phyloP scores from a whole-genome alignment of 768 basidiomycete species.

The Pisolithus marmoratus region DNA sequence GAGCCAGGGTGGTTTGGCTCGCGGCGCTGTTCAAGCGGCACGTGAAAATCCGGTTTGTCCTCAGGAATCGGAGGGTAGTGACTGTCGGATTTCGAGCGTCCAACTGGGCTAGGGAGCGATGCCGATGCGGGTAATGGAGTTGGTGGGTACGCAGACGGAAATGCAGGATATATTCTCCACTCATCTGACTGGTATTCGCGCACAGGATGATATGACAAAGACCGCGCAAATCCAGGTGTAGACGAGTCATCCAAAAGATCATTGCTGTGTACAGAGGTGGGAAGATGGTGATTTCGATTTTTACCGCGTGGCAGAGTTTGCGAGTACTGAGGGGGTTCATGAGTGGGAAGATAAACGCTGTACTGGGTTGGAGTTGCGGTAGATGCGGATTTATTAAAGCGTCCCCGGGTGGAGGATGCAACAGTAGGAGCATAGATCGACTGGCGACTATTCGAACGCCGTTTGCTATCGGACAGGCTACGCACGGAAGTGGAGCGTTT shows the following conservation, averaged over 20 bases:
- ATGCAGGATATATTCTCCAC: conserved; percentile 68
- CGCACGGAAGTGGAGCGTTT: conserved; percentile 11
- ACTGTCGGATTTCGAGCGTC: background rate
- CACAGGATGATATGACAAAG: conserved; percentile 9
- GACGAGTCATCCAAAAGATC: conserved; percentile 24
- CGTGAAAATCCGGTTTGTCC: conserved; percentile 57
- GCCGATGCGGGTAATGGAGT: conserved; percentile 48
- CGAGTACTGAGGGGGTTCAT: conserved; percentile 20
- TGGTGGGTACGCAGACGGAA: conserved; percentile 73
- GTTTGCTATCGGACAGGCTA: conserved; percentile 14
- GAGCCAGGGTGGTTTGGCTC: conserved; percentile 55
- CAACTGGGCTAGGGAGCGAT: conserved; percentile 22
- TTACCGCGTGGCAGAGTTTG: conserved; percentile 12
- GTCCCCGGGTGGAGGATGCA: conserved; percentile 2
- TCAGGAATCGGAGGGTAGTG: conserved; percentile 32
- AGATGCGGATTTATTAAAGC: conserved; percentile 13
- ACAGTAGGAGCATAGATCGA: conserved; percentile 3
- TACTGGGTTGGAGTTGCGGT: conserved; percentile 20
- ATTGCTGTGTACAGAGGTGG: conserved; percentile 40
- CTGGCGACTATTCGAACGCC: background rate
- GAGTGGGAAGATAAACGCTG: conserved; percentile 13
- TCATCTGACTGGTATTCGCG: conserved; percentile 44
- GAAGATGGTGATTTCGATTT: conserved; percentile 59
- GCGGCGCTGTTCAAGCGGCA: conserved; percentile 64
- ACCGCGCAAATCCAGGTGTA: background rate